These are phyloP conservation scores for Penicillium waksmanii DNA, from an alignment of 495 filamentous ascomycete species.

Conservation along the genomic window DNA sequence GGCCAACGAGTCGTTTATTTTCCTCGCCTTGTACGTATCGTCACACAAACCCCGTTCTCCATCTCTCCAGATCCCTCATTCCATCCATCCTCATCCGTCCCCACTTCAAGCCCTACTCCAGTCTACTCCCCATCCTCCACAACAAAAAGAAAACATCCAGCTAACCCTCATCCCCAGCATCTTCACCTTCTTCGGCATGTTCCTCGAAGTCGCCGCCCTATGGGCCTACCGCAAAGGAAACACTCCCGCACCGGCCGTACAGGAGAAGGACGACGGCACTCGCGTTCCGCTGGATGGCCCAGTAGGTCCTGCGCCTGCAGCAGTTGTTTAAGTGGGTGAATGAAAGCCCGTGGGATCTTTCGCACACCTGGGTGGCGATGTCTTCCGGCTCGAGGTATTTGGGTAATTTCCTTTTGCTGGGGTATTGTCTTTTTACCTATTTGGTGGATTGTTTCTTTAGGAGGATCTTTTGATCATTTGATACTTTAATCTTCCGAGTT, in stretches of 20 bases:
- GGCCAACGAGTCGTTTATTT: slow-evolving; percentile 62
- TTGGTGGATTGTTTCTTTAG: slow-evolving; percentile 2
- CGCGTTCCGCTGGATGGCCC: slow-evolving; percentile 39
- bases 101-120: not conserved
- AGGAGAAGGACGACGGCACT: slow-evolving; percentile 30
- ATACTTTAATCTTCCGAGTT: not conserved
- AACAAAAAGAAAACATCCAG: not conserved
- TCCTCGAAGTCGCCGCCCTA: slow-evolving; percentile 56
- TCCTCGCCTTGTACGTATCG: slow-evolving; percentile 62
- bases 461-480: not conserved
- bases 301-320: slow-evolving; percentile 21
- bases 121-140: too few relatives aligned
- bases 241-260: slow-evolving; percentile 10
- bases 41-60: not conserved
- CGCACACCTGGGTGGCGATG: not conserved
- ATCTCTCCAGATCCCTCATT: not conserved
- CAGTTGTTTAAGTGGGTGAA: slow-evolving; percentile 15
- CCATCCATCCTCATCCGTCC: not conserved
- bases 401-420: not conserved
- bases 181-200: slow-evolving; percentile 53
- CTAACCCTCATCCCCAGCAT: slow-evolving; percentile 28
- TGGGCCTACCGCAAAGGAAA: slow-evolving; percentile 47
- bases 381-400: not conserved
- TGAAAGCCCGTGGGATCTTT: not conserved
- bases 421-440: slow-evolving; percentile 4